Conservation (phyloP, 805 yeast species). For the Jamesozyma hellenica region DNA sequence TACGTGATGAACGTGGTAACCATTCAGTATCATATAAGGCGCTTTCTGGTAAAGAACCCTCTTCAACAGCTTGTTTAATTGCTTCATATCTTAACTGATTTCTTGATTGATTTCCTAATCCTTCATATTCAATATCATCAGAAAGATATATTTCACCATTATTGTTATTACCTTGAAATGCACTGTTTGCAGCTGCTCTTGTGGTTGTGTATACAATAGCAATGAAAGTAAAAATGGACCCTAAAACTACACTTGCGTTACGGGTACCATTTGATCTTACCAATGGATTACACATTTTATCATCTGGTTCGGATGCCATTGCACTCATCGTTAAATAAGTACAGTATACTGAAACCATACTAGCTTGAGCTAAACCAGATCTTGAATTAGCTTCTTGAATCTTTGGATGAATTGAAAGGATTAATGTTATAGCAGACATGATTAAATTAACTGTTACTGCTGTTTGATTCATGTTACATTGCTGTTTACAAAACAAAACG, state of each 20-base stretch:
- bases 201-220: slow-evolving; percentile 97
- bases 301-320: slow-evolving; percentile 94
- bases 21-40: slow-evolving; percentile 70
- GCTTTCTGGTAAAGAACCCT: slow-evolving; percentile 88
- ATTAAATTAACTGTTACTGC: slow-evolving; percentile 73
- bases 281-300: slow-evolving; percentile 81
- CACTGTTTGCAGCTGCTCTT: slow-evolving; percentile 82
- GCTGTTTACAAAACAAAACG: slow-evolving; percentile 66
- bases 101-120: slow-evolving; percentile 36
- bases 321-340: slow-evolving; percentile 87
- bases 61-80: slow-evolving; percentile 87
- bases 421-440: slow-evolving; percentile 53
- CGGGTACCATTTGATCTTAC: slow-evolving; percentile 84
- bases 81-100: slow-evolving; percentile 79
- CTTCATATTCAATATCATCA: slow-evolving; percentile 33
- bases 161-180: slow-evolving; percentile 39
- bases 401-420: slow-evolving; percentile 64
- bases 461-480: slow-evolving; percentile 83
- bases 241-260: slow-evolving; percentile 75
- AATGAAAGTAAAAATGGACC: slow-evolving; percentile 85
- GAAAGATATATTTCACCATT: slow-evolving; percentile 28
- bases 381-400: slow-evolving; percentile 90
- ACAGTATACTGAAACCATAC: slow-evolving; percentile 91
- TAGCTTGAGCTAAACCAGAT: slow-evolving; percentile 92
- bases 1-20: slow-evolving; percentile 23